phyloP scores from a whole-genome alignment of 116 monocot genomes.

The Papilionanthe hybrid region DNA sequence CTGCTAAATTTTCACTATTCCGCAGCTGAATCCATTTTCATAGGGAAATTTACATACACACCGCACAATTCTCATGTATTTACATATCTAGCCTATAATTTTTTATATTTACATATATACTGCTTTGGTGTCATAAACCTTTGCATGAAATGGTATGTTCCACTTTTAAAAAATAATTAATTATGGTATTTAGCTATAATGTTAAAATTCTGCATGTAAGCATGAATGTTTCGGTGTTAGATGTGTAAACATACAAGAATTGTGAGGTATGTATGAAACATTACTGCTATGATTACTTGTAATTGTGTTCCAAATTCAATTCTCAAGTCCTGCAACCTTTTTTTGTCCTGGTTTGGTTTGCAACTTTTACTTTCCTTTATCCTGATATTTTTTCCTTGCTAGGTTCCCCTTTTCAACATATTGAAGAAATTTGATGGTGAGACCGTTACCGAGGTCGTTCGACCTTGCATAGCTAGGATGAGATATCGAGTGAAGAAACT shows the following conservation, averaged over 20 bases:
- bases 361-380: background rate
- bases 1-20: background rate
- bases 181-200: no score
- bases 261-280: background rate
- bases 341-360: background rate
- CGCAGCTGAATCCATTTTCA: background rate
- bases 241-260: no score
- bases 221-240: no score
- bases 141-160: no score
- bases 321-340: no score
- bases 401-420: conserved; percentile 96
- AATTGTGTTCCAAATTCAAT: background rate
- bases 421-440: conserved; percentile 97
- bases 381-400: background rate
- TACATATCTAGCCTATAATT: no score
- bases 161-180: no score
- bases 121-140: no score
- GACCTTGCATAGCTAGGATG: conserved; percentile 90
- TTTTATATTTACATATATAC: no score
- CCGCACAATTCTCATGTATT: no score
- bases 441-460: conserved; percentile 88
- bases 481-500: conserved; percentile 82
- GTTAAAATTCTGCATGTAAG: no score
- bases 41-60: no score
- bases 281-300: background rate